Evolutionary conservation across 371 early-diverging fungal species (phyloP).

Genomic region (Funneliformis caledonium): DNA sequence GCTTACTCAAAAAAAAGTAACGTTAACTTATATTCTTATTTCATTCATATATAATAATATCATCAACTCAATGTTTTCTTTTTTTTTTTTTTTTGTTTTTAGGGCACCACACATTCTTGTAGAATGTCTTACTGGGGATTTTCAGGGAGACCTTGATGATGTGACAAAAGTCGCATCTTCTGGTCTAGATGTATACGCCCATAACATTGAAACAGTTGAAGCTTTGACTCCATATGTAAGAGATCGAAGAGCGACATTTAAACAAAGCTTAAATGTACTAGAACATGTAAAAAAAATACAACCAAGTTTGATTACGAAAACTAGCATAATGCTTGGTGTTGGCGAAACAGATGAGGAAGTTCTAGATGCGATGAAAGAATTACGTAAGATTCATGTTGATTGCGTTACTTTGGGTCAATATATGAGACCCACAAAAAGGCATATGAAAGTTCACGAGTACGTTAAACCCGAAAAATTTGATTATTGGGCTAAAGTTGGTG

Average conservation of each 20-base stretch:
- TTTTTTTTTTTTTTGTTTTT: conserved; percentile 31
- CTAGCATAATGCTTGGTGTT: conserved; percentile 97
- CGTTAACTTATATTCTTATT: conserved; percentile 15
- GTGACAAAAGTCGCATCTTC: conserved; percentile 86
- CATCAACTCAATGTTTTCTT: not conserved
- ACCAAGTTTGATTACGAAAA: conserved; percentile 90
- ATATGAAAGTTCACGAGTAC: conserved; percentile 96
- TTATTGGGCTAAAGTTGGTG: conserved; percentile 85
- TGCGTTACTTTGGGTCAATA: conserved; percentile 98
- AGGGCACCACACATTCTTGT: conserved; percentile 92
- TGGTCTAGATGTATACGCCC: conserved; percentile 97
- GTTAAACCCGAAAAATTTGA: conserved; percentile 93
- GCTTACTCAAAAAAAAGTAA: conserved; percentile 81
- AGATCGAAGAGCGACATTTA: conserved; percentile 93
- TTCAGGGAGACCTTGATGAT: conserved; percentile 78
- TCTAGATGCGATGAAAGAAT: conserved; percentile 81
- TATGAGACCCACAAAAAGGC: conserved; percentile 98
- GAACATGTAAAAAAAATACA: conserved; percentile 83
- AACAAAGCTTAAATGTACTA: conserved; percentile 89
- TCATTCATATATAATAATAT: not conserved
- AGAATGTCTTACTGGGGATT: conserved; percentile 97
- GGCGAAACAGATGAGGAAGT: conserved; percentile 97
- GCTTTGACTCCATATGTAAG: conserved; percentile 89
- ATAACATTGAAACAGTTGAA: conserved; percentile 98
- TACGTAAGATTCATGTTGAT: conserved; percentile 89